Conservation (phyloP, 352 stramenopile genomes). For the Aphanomyces cochlioides region DNA sequence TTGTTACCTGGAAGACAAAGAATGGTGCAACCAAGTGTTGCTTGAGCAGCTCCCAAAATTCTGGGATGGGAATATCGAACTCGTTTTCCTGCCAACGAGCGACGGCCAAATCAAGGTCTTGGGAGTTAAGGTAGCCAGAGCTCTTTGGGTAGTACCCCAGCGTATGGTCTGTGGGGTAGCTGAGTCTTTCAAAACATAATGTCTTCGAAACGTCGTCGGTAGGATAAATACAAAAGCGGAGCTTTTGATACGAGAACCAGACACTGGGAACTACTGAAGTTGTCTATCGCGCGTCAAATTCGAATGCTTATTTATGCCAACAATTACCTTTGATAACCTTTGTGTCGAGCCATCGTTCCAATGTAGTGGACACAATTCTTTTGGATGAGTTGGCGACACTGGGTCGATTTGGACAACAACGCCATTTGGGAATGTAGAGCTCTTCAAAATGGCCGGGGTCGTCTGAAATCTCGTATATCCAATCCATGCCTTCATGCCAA, state of each 20-base stretch:
- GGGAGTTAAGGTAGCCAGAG: slow-evolving; percentile 29
- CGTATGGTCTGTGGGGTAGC: slow-evolving; percentile 41
- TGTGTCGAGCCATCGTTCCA: background rate
- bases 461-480: slow-evolving; percentile 30
- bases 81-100: slow-evolving; percentile 64
- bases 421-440: background rate
- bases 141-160: slow-evolving; percentile 34
- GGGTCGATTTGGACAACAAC: slow-evolving; percentile 14
- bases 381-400: background rate
- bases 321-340: too few species aligned
- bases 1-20: slow-evolving; percentile 93
- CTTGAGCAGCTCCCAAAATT: slow-evolving; percentile 79
- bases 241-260: slow-evolving; percentile 76
- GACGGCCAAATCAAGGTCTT: slow-evolving; percentile 33
- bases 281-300: too few species aligned
- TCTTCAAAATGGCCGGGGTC: background rate
- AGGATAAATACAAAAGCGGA: slow-evolving; percentile 66
- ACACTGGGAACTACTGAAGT: slow-evolving; percentile 38
- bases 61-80: slow-evolving; percentile 83
- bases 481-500: slow-evolving; percentile 42
- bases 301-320: too few species aligned
- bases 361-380: slow-evolving; percentile 12
- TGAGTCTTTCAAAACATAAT: slow-evolving; percentile 42
- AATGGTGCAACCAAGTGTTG: slow-evolving; percentile 95
- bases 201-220: slow-evolving; percentile 34